Base-by-base conservation (phyloP, 1,139 yeast genomes). In the Yamadazyma triangularis region DNA sequence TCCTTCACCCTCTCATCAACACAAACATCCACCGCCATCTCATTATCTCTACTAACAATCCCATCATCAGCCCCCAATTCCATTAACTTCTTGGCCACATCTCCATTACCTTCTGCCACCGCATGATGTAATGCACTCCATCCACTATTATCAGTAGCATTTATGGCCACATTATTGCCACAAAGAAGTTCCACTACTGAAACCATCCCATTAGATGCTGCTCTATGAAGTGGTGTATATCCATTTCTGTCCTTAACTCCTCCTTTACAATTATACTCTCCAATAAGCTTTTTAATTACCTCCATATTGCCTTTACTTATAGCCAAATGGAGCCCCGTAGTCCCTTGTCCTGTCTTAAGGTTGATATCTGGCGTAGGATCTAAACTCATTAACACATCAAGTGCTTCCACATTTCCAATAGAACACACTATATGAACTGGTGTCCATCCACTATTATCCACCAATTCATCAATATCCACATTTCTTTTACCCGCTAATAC, bases 41-140 rank as follows among this genome's bases (percentile, higher is more conserved):
- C 58, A 3, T 79, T 87, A 9, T 78, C 80, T 2, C 49, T 41
- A 42, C 73, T 77, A 28, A 56, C 64, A 5, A 68, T 39, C 2
- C 55, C 51, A 2, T 66, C 60, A 45, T 84, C 87, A 1, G 95
- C 96, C 0, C 93, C 93, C 18, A 68, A 61, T 27, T 69, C 65
- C 4, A 79, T 76, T 29, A 89, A 59, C 25, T 63, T 48, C 2
- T 77, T 68, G 0, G 85, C 95, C 7, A 77, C 75, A 36, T 86
- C 96, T 2, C 81, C 89, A 49, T 82, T 81, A 0, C 96, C 96
- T 53, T 89, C 98, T 0, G 96, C 91, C 33, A 84, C 59, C 0
- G 97, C 96, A 54, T 87, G 95, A 53, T 87, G 95, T 42, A 89
- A 55, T 0, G 95, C 79, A 0, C 95, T 84, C 89, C 93, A 86